phyloP scores from a whole-genome alignment of 148 eudicot genomes.

The Silene latifolia region DNA sequence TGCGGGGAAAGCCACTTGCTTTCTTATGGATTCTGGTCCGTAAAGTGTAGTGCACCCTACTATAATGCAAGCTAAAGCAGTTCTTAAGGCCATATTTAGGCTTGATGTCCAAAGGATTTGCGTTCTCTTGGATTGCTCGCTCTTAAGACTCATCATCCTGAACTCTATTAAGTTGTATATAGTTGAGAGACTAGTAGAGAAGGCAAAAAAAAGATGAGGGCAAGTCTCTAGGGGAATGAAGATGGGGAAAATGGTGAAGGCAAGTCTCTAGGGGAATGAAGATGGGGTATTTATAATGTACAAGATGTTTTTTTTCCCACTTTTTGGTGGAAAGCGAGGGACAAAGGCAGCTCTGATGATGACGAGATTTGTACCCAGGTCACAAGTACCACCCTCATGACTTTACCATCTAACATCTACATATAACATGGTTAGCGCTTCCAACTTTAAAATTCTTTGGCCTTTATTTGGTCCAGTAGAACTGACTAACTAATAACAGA shows the following conservation, averaged over 20 bases:
- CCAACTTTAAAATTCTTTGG: not conserved
- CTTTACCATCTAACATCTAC: not conserved
- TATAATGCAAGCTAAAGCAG: conserved; percentile 57
- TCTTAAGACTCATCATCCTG: not conserved
- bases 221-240: conserved; percentile 1
- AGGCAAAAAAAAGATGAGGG: conserved; percentile 8
- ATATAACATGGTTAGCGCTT: conserved; percentile 16
- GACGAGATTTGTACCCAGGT: not conserved
- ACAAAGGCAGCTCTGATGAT: not conserved
- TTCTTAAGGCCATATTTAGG: conserved; percentile 47
- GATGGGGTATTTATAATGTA: conserved; percentile 19
- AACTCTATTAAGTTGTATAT: not conserved
- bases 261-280: conserved; percentile 5
- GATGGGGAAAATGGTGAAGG: conserved; percentile 5
- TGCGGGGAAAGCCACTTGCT: conserved; percentile 46
- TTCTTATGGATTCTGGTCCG: conserved; percentile 37
- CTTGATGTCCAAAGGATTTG: conserved; percentile 40
- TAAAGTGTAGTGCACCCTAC: conserved; percentile 50
- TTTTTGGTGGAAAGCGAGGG: not conserved
- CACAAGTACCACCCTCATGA: not conserved
- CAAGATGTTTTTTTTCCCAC: not conserved
- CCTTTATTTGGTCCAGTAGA: conserved; percentile 2
- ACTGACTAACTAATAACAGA: not conserved
- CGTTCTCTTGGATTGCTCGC: conserved; percentile 32
- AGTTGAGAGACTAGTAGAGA: not conserved